Evolutionary conservation across 2,329 filamentous ascomycete genomes (phyloP).

Genomic region (Lasiodiplodia gonubiensis): DNA sequence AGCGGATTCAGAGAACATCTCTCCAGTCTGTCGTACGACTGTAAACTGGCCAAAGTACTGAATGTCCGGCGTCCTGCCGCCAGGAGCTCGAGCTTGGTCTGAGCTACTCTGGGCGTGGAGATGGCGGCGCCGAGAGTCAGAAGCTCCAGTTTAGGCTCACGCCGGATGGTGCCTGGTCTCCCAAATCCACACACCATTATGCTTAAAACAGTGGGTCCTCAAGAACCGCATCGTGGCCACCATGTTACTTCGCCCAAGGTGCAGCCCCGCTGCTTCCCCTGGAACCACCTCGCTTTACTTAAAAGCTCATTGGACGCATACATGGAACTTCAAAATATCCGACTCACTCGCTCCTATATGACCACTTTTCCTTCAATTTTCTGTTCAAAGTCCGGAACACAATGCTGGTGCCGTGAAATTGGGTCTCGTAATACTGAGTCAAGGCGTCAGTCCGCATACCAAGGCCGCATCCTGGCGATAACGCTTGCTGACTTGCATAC

Average conservation of each 20-base stretch:
- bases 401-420: not conserved
- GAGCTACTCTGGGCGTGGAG: not conserved
- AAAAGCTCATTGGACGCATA: not conserved
- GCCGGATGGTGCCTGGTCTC: conserved; percentile 8
- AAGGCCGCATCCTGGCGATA: not conserved
- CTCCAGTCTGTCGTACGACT: not conserved
- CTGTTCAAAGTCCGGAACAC: not conserved
- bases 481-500: conserved; percentile 10
- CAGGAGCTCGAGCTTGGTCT: conserved; percentile 1
- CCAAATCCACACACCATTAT: conserved; percentile 1
- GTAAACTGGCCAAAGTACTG: not conserved
- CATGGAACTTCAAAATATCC: not conserved
- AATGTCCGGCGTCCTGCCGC: not conserved
- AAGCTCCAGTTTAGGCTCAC: conserved; percentile 7
- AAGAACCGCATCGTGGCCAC: not conserved
- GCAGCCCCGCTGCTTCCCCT: not conserved
- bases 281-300: not conserved
- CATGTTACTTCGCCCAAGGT: not conserved
- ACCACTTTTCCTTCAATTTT: not conserved
- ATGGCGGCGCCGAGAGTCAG: conserved; percentile 13
- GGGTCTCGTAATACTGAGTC: conserved; percentile 11
- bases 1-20: not conserved
- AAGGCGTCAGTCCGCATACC: conserved; percentile 5
- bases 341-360: not conserved
- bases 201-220: conserved; percentile 20